Conservation (phyloP, 768 basidiomycete genomes). For the Suillus placidus region DNA sequence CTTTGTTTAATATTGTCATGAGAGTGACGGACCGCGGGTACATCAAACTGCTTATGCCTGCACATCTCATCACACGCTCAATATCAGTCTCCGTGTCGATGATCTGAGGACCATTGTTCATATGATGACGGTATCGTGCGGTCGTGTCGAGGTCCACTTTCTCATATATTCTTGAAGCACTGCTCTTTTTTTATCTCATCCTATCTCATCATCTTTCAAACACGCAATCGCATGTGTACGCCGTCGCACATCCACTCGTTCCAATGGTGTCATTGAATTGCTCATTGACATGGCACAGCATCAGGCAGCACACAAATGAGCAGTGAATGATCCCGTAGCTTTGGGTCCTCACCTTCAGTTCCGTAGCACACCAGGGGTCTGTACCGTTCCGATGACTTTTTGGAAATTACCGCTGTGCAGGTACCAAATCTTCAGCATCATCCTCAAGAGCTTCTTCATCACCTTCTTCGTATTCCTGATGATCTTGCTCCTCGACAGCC, state of each 20-base stretch:
- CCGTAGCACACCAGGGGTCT: not conserved
- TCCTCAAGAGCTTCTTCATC: constrained; percentile 32
- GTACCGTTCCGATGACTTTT: not conserved
- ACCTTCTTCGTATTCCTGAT: constrained; percentile 29
- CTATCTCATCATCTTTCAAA: not conserved
- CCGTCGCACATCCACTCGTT: not conserved
- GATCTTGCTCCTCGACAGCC: constrained; percentile 28
- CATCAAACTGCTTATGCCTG: not conserved
- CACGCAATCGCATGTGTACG: not conserved
- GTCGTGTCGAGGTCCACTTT: not conserved
- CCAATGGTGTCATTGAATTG: not conserved
- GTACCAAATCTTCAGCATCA: constrained; percentile 28
- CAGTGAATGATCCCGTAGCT: not conserved
- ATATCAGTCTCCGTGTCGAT: not conserved
- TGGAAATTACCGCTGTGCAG: constrained; percentile 30
- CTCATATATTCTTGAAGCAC: not conserved
- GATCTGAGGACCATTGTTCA: not conserved
- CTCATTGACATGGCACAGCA: not conserved
- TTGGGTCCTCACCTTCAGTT: constrained; percentile 4
- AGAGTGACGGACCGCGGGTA: not conserved
- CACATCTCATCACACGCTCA: too few species aligned
- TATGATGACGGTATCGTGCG: not conserved
- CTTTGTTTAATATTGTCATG: not conserved
- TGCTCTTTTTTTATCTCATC: not conserved
- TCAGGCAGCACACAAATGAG: not conserved